A percentile compares a stretch with the other conserved stretches of the same genome.
These are phyloP conservation scores for Kalmanozyma brasiliensis DNA, from an alignment of 1,284 basidiomycete species.

Conservation along the genomic window DNA sequence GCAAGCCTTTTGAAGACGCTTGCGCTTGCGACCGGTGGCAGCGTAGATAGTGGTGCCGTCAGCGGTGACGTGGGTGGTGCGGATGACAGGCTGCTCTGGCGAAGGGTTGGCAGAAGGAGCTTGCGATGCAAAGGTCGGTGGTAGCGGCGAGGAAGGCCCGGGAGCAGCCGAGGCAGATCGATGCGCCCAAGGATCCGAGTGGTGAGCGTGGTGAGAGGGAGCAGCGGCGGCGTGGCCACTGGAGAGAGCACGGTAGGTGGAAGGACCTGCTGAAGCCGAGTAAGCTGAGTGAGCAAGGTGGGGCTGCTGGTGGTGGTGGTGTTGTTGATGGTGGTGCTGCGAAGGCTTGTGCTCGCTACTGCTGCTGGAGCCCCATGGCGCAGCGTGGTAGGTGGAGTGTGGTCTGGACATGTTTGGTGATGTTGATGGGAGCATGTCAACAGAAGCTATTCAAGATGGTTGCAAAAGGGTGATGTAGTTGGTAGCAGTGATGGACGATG, in stretches of 20 bases:
- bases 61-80: constrained; percentile 44
- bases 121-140: constrained; percentile 25
- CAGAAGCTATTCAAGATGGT: background rate
- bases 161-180: constrained; percentile 11
- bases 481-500: background rate
- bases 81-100: constrained; percentile 36
- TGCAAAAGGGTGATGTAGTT: too few relatives aligned
- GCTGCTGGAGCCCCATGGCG: constrained; percentile 27
- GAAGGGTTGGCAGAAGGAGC: constrained; percentile 6
- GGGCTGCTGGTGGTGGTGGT: constrained; percentile 8
- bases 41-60: constrained; percentile 52
- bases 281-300: constrained; percentile 40
- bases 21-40: constrained; percentile 60
- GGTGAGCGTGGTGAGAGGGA: constrained; percentile 12
- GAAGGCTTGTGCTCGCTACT: constrained; percentile 22
- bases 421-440: constrained; percentile 12
- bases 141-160: constrained; percentile 21
- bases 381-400: constrained; percentile 22
- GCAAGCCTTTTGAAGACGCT: constrained; percentile 62
- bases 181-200: constrained; percentile 27
- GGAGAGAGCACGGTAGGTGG: constrained; percentile 43
- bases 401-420: constrained; percentile 40
- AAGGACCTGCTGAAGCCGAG: constrained; percentile 39
- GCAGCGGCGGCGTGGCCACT: constrained; percentile 25
- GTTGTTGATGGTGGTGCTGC: constrained; percentile 22